Conservation (phyloP, 1,284 basidiomycete species). For the Pyrrhoderma noxium region DNA sequence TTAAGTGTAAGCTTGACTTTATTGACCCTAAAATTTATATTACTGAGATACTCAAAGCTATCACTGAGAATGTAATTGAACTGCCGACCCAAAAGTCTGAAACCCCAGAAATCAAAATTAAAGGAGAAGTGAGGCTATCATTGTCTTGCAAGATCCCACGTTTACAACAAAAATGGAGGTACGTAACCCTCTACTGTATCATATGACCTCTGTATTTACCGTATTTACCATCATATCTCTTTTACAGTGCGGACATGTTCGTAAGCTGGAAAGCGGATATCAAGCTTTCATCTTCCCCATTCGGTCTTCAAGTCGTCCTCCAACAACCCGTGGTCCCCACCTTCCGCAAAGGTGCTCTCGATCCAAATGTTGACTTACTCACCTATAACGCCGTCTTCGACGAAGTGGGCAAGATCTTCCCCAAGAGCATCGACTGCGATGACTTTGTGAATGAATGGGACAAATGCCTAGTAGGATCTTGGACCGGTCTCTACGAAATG, state of each 20-base stretch:
- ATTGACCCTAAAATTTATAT: background rate
- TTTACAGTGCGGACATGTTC: constrained; percentile 9
- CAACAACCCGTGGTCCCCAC: constrained; percentile 2
- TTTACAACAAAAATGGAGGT: constrained; percentile 13
- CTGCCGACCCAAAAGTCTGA: constrained; percentile 24
- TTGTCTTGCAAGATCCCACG: constrained; percentile 16
- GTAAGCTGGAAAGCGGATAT: constrained; percentile 11
- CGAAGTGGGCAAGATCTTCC: constrained; percentile 22
- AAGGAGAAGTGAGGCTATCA: constrained; percentile 25
- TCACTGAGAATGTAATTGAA: constrained; percentile 27
- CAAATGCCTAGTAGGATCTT: constrained; percentile 25
- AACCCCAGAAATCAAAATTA: constrained; percentile 25
- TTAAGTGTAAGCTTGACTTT: constrained; percentile 1
- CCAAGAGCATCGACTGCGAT: constrained; percentile 23
- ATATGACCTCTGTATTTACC: too few relatives aligned
- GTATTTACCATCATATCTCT: too few relatives aligned
- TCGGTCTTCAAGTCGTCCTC: constrained; percentile 6
- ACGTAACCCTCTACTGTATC: background rate
- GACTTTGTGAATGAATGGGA: constrained; percentile 24
- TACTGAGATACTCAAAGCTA: constrained; percentile 19
- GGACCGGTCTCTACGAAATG: constrained; percentile 26
- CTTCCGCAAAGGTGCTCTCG: constrained; percentile 1
- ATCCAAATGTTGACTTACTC: constrained; percentile 3
- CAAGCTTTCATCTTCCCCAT: constrained; percentile 1
- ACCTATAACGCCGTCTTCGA: constrained; percentile 4